Conservation (phyloP, 1,139 yeast genomes). For the Yamadazyma trypodendri region DNA sequence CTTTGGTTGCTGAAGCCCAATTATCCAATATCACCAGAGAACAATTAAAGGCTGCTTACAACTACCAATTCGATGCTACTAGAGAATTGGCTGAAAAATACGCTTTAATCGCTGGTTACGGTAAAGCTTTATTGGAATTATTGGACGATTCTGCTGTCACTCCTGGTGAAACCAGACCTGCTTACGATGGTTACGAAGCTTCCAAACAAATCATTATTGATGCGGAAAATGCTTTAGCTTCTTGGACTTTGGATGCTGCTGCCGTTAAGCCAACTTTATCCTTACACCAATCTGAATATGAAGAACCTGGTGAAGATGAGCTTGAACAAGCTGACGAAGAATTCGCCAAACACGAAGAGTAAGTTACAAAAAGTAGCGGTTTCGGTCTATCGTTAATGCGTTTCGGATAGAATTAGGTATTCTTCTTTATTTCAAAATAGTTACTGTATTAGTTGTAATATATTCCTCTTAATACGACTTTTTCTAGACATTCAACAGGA, state of each 20-base stretch:
- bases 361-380: background rate
- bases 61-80: constrained; percentile 94
- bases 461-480: background rate
- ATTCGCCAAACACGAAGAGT: constrained; percentile 40
- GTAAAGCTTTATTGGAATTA: constrained; percentile 93
- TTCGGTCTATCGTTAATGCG: too few relatives aligned
- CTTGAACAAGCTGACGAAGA: constrained; percentile 51
- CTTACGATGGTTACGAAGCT: constrained; percentile 97
- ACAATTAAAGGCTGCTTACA: constrained; percentile 94
- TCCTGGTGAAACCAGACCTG: constrained; percentile 98
- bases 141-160: constrained; percentile 96
- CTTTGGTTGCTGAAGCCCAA: constrained; percentile 98
- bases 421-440: constrained; percentile 1
- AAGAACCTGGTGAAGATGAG: constrained; percentile 58
- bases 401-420: background rate
- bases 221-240: constrained; percentile 92
- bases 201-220: constrained; percentile 97
- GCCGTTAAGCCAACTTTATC: constrained; percentile 93
- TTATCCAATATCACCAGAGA: constrained; percentile 96
- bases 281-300: constrained; percentile 74
- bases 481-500: background rate
- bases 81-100: constrained; percentile 96
- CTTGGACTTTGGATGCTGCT: constrained; percentile 96
- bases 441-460: constrained; percentile 5
- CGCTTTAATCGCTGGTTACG: constrained; percentile 97